Base-by-base conservation (phyloP, 148 eudicot genomes). In the Cornus florida region DNA sequence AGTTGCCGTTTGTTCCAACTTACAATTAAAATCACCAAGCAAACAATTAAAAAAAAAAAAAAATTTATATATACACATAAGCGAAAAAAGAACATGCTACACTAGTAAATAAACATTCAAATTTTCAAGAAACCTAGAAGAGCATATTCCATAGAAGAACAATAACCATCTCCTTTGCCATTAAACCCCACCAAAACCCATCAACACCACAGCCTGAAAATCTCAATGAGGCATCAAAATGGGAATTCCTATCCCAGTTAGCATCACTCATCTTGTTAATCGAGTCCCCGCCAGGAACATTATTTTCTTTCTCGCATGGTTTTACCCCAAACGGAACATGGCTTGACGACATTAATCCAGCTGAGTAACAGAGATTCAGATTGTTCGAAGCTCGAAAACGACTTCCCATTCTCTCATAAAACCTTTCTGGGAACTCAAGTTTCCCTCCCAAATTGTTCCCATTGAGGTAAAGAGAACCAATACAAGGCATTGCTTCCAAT, bases 311-410 rank as follows among this genome's bases (percentile, higher is more conserved):
- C 31, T 75, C 76, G 78, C 96, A 93, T 23, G 79, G 84, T 35
- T 77, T 77, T 12, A 93, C 91, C 19, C 93, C 94, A 71, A 57
- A 38, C 17, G 90, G 88, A 56, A 70, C 65, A 67, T 74, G 22
- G 0, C 77, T 81, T 14, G 85, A 64, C 31, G 77, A 76, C 70
- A 76, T 38, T 39, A 65, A 33, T 22, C 56, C 85, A 2, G 67
- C 24, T 2, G 76, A 38, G 79, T 84, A 90, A 81, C 97, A 93
- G 24, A 92, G 85, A 82, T 87, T 85, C 17, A 84, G 84, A 76
- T 93, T 93, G 39, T 82, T 77, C 81, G 81, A 90, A 70, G 88
- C 93, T 81, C 88, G 82, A 78, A 93, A 91, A 69, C 91, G 85
- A 65, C 88, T 86, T 69, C 95, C 93, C 88, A 93, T 75, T 84